Evolutionary conservation across 2,329 filamentous ascomycete genomes (phyloP).

Genomic region (Aspergillus costaricaensis): DNA sequence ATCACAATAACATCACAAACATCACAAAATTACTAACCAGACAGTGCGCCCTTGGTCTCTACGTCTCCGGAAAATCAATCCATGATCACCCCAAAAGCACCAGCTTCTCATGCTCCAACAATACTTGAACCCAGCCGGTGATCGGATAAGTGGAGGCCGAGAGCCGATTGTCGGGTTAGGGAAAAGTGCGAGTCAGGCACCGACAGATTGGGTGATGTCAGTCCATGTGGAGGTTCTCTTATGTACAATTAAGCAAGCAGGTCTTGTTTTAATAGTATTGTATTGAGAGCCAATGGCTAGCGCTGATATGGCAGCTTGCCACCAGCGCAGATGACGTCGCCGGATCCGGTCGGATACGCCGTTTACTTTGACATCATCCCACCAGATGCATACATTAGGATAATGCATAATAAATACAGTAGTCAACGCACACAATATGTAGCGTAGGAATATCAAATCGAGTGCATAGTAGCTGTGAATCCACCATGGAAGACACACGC

Average conservation of each 20-base stretch:
- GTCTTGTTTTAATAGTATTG: too few relatives aligned
- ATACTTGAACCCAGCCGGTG: neutral
- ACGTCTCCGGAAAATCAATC: conserved; percentile 22
- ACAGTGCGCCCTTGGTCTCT: conserved; percentile 21
- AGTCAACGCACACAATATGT: neutral
- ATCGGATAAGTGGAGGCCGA: neutral
- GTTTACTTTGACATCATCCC: neutral
- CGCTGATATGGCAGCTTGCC: neutral
- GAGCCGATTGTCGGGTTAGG: neutral
- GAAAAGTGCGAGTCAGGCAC: neutral
- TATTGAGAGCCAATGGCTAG: neutral
- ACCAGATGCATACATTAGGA: neutral
- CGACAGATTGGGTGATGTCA: neutral
- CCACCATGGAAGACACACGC: neutral
- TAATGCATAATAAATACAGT: neutral
- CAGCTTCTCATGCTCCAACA: conserved; percentile 22
- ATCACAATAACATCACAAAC: neutral
- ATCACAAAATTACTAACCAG: neutral
- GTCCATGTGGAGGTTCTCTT: neutral
- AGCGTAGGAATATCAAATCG: neutral
- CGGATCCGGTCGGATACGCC: neutral
- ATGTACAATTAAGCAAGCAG: too few relatives aligned
- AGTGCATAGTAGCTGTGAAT: neutral
- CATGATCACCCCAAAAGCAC: conserved; percentile 18
- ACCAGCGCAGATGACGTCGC: neutral